A percentile compares a stretch with the other conserved stretches of the same genome.
Conservation (phyloP, 1,284 basidiomycete species). For the Cryptococcus jaspeensis region DNA sequence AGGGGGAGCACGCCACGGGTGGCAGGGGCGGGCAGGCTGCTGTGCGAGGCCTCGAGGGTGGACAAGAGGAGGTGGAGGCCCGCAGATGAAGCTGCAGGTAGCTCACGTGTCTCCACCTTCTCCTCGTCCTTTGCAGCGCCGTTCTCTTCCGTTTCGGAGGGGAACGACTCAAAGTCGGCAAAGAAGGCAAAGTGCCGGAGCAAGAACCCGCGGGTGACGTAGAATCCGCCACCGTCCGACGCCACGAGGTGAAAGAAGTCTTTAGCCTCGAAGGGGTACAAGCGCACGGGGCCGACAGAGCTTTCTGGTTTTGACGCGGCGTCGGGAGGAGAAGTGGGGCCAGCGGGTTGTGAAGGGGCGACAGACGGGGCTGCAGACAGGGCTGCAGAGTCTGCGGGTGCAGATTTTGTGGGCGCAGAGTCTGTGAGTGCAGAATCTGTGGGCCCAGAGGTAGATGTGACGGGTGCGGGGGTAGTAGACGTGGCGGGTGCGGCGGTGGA, state of each 20-base stretch:
- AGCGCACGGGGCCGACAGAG: too few relatives aligned
- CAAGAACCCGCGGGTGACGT: not conserved
- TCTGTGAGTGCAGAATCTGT: too few relatives aligned
- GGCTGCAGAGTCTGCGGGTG: not conserved
- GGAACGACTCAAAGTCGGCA: not conserved
- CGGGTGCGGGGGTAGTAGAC: too few relatives aligned
- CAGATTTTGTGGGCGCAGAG: too few relatives aligned
- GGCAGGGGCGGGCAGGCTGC: too few relatives aligned
- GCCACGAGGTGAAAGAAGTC: conserved; percentile 1
- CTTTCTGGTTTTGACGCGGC: not conserved
- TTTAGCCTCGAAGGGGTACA: not conserved
- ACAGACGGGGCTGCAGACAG: not conserved
- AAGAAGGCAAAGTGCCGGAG: not conserved
- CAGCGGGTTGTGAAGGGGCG: not conserved
- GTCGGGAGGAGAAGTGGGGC: not conserved
- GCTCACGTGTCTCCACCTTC: not conserved
- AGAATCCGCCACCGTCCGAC: conserved; percentile 1
- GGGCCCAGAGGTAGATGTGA: too few relatives aligned
- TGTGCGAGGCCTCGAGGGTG: not conserved
- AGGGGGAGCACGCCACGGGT: too few relatives aligned
- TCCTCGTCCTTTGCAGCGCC: not conserved
- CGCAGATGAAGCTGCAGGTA: conserved; percentile 1
- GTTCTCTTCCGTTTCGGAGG: not conserved
- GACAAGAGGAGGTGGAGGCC: conserved; percentile 1
- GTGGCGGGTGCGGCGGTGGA: too few relatives aligned